A percentile compares a stretch with the other conserved stretches of the same genome.
phyloP scores from a whole-genome alignment of 768 basidiomycete genomes.

The Calvatia gigantea region DNA sequence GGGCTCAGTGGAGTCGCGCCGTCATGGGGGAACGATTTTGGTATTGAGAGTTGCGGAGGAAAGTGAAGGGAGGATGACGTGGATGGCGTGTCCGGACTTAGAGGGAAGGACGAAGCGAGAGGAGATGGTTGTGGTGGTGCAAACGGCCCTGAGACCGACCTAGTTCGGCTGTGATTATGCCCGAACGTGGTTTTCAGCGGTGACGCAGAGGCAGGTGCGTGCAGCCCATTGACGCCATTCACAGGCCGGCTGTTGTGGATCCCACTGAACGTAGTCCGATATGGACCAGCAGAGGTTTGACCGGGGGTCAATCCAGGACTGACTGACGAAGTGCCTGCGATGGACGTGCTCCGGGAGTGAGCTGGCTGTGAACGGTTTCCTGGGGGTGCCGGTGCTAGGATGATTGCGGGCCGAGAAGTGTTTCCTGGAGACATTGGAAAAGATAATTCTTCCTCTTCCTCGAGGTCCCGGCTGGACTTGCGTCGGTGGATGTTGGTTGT shows the following conservation, averaged over 20 bases:
- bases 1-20: slow-evolving; percentile 8
- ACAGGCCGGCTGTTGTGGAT: slow-evolving; percentile 17
- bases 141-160: slow-evolving; percentile 50
- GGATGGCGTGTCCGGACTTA: slow-evolving; percentile 12
- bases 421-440: neutral
- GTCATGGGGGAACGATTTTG: slow-evolving; percentile 18
- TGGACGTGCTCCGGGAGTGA: slow-evolving; percentile 25
- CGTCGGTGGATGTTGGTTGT: slow-evolving; percentile 8
- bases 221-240: slow-evolving; percentile 14
- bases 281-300: slow-evolving; percentile 27
- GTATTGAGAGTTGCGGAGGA: slow-evolving; percentile 20
- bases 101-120: slow-evolving; percentile 32
- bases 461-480: slow-evolving; percentile 14
- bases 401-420: neutral
- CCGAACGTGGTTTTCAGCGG: slow-evolving; percentile 31
- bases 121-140: slow-evolving; percentile 49
- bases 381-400: slow-evolving; percentile 11
- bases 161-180: slow-evolving; percentile 38
- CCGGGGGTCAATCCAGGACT: neutral
- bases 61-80: slow-evolving; percentile 19
- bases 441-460: slow-evolving; percentile 4
- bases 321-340: slow-evolving; percentile 15
- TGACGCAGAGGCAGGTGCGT: slow-evolving; percentile 21
- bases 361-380: slow-evolving; percentile 6
- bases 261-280: slow-evolving; percentile 24